Base-by-base conservation (phyloP, 2,329 filamentous ascomycete genomes). In the Clonostachys byssicola region DNA sequence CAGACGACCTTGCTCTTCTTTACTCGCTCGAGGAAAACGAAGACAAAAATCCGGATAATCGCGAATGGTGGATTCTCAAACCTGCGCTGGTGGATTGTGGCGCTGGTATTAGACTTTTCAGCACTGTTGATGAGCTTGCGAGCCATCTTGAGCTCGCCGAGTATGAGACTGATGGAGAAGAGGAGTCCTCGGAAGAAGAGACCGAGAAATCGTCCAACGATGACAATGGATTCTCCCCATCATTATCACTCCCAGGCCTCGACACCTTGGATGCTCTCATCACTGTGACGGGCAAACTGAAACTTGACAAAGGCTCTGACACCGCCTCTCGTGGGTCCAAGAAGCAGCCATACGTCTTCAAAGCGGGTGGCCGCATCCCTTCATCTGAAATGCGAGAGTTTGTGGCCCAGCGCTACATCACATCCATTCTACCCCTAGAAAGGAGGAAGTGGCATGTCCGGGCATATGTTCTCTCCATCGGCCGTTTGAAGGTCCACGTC, bases 21-120 rank as follows among this genome's bases (percentile, higher is more conserved):
- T 61, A 57, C 38, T 67, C 65, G 0, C 58, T 68, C 1, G 62
- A 67, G 30, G 56, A 63, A 5, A 69, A 69, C 34, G 60, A 56
- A 17, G 39, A 34, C 8, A 65, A 56, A 42, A 50, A 52, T 2
- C 34, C 59, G 0, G 44, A 44, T 0, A 56, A 67, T 2, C 54
- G 66, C 2, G 60, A 67, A 34, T 69, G 66, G 65, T 69, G 66
- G 66, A 69, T 69, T 20, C 46, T 69, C 5, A 69, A 69, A 44
- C 65, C 66, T 3, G 65, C 66, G 1, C 53, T 69, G 49, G 60
- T 68, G 10, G 66, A 69, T 18, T 68, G 65, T n/a, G 66, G 65
- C 2, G 60, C 64, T 9, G 66, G 66, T 0, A 69, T 69, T n/a
- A 58, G 65, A 0, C 56, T 69, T 9, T 69, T 69, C 47, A 69